Base-by-base conservation (phyloP, 1,139 yeast species). In the Candida glucosophila region DNA sequence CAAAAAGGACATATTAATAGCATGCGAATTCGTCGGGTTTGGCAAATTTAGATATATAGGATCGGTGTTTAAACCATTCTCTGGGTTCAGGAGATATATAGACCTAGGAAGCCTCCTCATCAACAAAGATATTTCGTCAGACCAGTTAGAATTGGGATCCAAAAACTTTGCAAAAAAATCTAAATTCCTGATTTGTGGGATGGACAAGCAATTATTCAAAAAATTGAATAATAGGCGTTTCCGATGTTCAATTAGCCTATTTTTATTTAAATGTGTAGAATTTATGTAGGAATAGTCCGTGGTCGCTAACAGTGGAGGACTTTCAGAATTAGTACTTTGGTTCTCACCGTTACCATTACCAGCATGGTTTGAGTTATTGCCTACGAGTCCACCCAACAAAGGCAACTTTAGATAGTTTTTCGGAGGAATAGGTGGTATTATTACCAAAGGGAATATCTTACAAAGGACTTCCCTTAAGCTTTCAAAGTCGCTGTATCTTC, bases 401-500 rank as follows among this genome's bases (percentile, higher is more conserved):
- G 52, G 49, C 23, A 63, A 51, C 25, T 55, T 55, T 23, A 59
- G 44, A 36, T 62, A 64, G 33, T 90, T 95, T 52, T 90, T 90
- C 36, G 88, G 95, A 0, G 98, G 98, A 19, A 92, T 85, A 0
- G 97, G 95, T 2, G 98, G 98, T 5, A 90, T 72, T 5, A 90
- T 67, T 9, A 77, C 54, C 23, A 92, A 74, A 2, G 98, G 97
- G 44, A 82, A 86, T 18, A 83, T 57, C 44, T 75, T 75, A 5
- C 76, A 61, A 14, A 90, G 62, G 3, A 78, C 69, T 19, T 67
- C 76, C 30, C 96, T 58, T 21, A 90, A 64, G 30, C 82, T 73
- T 43, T 85, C 97, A 49, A 90, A 90, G 47, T 90, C 98, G 25
- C 94, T 81, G 52, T 90, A 90, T 22, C 98, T 60, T 39, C 98